Conservation (phyloP, 2,329 filamentous ascomycete genomes). For the Aciculosporium take region DNA sequence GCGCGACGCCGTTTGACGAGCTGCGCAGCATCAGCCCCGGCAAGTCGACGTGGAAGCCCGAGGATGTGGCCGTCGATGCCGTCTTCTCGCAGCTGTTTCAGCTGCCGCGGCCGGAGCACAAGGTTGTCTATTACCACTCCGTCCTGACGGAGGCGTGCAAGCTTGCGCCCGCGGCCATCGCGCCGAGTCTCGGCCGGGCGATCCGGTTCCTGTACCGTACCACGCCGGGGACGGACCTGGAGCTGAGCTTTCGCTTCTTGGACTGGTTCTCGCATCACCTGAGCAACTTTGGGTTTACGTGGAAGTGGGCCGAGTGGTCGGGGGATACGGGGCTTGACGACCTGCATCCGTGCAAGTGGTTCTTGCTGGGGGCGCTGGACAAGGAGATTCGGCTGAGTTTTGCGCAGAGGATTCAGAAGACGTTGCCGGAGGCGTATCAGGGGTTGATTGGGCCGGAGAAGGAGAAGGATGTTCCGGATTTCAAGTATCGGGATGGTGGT, state of each 20-base stretch:
- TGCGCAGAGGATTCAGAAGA: conserved; percentile 88
- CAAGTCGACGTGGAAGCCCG: conserved; percentile 82
- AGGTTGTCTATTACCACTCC: conserved; percentile 91
- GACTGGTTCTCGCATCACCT: conserved; percentile 98
- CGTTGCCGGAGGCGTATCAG: conserved; percentile 72
- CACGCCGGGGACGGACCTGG: conserved; percentile 69
- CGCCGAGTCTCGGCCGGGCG: conserved; percentile 80
- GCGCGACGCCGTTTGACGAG: conserved; percentile 83
- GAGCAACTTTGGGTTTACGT: conserved; percentile 97
- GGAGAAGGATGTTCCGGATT: conserved; percentile 90
- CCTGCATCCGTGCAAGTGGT: conserved; percentile 79
- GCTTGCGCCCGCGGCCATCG: conserved; percentile 89
- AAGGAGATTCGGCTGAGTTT: conserved; percentile 97
- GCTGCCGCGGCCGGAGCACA: conserved; percentile 76
- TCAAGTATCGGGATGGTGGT: conserved; percentile 74
- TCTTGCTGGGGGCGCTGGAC: conserved; percentile 79
- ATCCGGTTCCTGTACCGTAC: conserved; percentile 85
- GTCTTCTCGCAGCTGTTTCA: conserved; percentile 92
- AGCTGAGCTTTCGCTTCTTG: conserved; percentile 74
- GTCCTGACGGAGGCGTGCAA: conserved; percentile 93
- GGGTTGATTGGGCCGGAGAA: conserved; percentile 70
- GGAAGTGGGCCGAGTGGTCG: conserved; percentile 98
- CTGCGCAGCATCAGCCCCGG: conserved; percentile 53
- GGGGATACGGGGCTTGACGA: conserved; percentile 67
- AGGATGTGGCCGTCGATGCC: conserved; percentile 93